Evolutionary conservation across 2,329 filamentous ascomycete genomes (phyloP).

Genomic region (Harringtonia lauricola): DNA sequence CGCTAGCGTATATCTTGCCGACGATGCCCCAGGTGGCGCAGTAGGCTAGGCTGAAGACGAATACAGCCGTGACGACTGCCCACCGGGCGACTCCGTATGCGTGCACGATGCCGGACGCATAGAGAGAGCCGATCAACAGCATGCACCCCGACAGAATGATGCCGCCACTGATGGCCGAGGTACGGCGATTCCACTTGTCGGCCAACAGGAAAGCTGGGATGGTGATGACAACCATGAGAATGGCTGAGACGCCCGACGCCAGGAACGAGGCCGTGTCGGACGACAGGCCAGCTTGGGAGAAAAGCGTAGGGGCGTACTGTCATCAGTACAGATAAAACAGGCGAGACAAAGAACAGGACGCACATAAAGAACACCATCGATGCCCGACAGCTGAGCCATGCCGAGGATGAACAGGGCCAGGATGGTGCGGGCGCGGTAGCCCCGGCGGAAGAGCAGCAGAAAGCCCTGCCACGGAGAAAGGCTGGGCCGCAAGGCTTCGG

Average conservation of each 20-base stretch:
- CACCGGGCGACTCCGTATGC: slow-evolving; percentile 29
- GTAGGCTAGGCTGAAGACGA: slow-evolving; percentile 35
- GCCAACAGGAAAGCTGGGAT: slow-evolving; percentile 44
- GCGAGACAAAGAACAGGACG: slow-evolving; percentile 12
- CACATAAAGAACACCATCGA: slow-evolving; percentile 52
- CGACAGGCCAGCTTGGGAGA: slow-evolving; percentile 45
- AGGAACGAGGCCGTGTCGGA: slow-evolving; percentile 44
- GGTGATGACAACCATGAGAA: slow-evolving; percentile 46
- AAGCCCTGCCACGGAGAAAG: slow-evolving; percentile 21
- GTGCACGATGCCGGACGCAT: slow-evolving; percentile 33
- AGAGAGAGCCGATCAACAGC: slow-evolving; percentile 41
- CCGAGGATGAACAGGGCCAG: slow-evolving; percentile 46
- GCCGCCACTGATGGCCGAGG: slow-evolving; percentile 42
- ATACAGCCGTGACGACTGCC: slow-evolving; percentile 39
- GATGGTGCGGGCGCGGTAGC: slow-evolving; percentile 33
- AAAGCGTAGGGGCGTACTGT: slow-evolving; percentile 49
- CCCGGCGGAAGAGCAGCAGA: slow-evolving; percentile 22
- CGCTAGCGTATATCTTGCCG: slow-evolving; percentile 43
- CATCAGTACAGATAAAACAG: background rate
- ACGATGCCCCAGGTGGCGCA: slow-evolving; percentile 41
- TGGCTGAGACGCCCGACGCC: slow-evolving; percentile 48
- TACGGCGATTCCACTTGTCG: slow-evolving; percentile 46
- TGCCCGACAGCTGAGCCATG: slow-evolving; percentile 50
- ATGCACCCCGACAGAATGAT: slow-evolving; percentile 36
- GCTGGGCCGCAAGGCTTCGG: slow-evolving; percentile 17